Evolutionary conservation across 768 basidiomycete species (phyloP).

Genomic region (Kwoniella sp.): DNA sequence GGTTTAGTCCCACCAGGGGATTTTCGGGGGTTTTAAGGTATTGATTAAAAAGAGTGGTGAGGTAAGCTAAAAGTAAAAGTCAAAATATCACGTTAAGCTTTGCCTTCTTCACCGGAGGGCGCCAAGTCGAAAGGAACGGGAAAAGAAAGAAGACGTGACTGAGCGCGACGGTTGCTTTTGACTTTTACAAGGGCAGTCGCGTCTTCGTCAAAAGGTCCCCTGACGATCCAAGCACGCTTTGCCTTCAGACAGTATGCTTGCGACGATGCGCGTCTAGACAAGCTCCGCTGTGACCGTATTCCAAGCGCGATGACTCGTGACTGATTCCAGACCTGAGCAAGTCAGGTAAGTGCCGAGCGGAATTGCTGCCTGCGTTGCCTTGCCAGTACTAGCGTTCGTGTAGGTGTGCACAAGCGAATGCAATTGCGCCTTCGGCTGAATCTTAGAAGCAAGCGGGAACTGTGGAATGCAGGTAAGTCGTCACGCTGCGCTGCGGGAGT

Average conservation of each 20-base stretch:
- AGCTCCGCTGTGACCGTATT: neutral
- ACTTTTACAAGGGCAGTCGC: conserved; percentile 17
- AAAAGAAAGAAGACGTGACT: neutral
- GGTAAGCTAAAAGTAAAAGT: conserved; percentile 5
- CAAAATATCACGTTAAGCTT: conserved; percentile 5
- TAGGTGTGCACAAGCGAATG: neutral
- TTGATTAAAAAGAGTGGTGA: conserved; percentile 6
- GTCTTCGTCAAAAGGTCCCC: conserved; percentile 3
- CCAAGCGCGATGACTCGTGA: neutral
- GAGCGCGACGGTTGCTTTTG: neutral
- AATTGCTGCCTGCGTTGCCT: too few relatives aligned
- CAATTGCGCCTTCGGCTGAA: neutral
- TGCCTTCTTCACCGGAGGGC: neutral
- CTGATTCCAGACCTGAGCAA: neutral
- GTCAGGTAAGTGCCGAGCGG: neutral
- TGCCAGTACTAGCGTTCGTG: too few relatives aligned
- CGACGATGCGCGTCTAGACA: neutral
- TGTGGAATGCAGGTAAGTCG: neutral
- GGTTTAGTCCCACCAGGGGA: conserved; percentile 8
- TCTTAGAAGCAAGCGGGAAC: neutral
- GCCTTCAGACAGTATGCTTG: too few relatives aligned
- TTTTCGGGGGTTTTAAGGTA: neutral
- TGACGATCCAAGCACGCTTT: too few relatives aligned
- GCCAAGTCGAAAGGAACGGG: neutral
- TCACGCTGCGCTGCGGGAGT: conserved; percentile 1